Conservation (phyloP, 2,329 filamentous ascomycete genomes). For the Hypoxylon sp. region DNA sequence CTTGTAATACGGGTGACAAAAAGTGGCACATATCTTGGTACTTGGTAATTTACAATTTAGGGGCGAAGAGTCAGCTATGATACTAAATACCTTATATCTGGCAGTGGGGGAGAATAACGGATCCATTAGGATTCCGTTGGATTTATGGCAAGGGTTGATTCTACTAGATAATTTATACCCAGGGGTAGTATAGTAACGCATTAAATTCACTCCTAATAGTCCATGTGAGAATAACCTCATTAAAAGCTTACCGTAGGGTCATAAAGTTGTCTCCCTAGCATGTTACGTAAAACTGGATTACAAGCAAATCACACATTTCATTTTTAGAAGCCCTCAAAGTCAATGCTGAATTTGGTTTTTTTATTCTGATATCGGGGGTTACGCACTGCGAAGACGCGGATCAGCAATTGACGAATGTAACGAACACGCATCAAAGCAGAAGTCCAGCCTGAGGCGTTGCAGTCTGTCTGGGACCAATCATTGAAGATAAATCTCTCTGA, state of each 20-base stretch:
- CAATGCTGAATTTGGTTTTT: slow-evolving; percentile 45
- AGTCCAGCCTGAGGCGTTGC: slow-evolving; percentile 35
- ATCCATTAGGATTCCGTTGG: background rate
- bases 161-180: background rate
- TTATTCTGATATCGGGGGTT: slow-evolving; percentile 47
- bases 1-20: background rate
- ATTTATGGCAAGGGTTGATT: background rate
- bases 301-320: background rate
- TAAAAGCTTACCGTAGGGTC: background rate
- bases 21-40: background rate
- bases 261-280: background rate
- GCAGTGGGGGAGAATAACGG: background rate
- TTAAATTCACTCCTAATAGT: background rate
- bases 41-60: background rate
- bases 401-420: slow-evolving; percentile 39
- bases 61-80: background rate
- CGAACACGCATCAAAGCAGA: slow-evolving; percentile 36
- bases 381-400: slow-evolving; percentile 46
- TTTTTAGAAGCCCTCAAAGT: slow-evolving; percentile 2
- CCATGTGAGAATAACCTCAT: background rate
- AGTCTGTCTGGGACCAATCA: slow-evolving; percentile 37
- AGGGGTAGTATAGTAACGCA: background rate
- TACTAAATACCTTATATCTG: background rate
- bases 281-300: background rate
- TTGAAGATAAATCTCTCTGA: slow-evolving; percentile 24